Evolutionary conservation across 108 stramenopile species (phyloP).

Genomic region (Nitzschia inconspicua): DNA sequence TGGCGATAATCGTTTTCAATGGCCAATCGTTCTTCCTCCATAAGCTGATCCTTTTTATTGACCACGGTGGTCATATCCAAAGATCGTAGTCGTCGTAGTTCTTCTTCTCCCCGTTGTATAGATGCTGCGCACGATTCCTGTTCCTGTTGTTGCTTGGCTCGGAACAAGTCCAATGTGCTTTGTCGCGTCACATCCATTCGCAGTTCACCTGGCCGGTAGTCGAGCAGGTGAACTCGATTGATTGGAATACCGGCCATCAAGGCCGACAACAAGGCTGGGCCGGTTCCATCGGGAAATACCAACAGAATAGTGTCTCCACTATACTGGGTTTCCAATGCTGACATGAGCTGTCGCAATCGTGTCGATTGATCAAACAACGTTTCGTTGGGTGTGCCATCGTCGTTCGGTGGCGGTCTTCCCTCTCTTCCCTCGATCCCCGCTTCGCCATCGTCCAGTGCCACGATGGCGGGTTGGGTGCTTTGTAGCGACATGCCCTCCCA

Average conservation of each 20-base stretch:
- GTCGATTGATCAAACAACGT: conserved; percentile 42
- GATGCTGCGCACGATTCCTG: conserved; percentile 28
- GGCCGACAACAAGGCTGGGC: conserved; percentile 42
- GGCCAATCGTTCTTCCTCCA: background rate
- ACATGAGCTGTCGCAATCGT: conserved; percentile 45
- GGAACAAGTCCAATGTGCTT: conserved; percentile 9
- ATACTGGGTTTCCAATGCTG: conserved; percentile 49
- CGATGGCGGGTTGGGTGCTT: conserved; percentile 13
- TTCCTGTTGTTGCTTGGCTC: conserved; percentile 5
- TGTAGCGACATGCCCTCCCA: conserved; percentile 31
- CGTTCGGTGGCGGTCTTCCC: conserved; percentile 55
- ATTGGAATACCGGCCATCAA: conserved; percentile 54
- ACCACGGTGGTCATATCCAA: background rate
- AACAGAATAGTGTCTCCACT: conserved; percentile 52
- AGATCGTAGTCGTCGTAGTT: conserved; percentile 5
- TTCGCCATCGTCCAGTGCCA: conserved; percentile 29
- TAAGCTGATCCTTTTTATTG: background rate
- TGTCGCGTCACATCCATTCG: conserved; percentile 35
- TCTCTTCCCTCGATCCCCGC: conserved; percentile 38
- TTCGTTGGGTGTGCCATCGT: conserved; percentile 63
- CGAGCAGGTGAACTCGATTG: conserved; percentile 34
- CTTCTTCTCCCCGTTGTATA: conserved; percentile 4
- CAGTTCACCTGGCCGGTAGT: conserved; percentile 48
- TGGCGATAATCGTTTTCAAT: background rate
- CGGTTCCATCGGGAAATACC: conserved; percentile 57